phyloP scores from a whole-genome alignment of 306 rosid species.

The Elaeagnus macrophylla region DNA sequence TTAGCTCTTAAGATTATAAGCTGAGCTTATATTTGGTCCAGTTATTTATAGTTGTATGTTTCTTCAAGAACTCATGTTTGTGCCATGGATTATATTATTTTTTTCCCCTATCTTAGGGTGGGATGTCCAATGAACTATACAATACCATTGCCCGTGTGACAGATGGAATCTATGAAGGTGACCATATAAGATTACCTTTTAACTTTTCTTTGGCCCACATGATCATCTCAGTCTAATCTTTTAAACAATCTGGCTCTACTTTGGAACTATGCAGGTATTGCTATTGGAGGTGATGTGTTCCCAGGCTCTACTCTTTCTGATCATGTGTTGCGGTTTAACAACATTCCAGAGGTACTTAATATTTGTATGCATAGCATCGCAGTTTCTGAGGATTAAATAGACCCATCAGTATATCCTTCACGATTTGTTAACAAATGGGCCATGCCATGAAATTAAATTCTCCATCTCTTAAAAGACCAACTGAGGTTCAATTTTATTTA shows the following conservation, averaged over 20 bases:
- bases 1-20: not conserved
- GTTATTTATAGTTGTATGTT: not conserved
- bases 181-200: conserved; percentile 1
- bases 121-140: conserved; percentile 98
- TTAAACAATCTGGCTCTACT: conserved; percentile 11
- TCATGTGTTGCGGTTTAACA: conserved; percentile 94
- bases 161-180: conserved; percentile 96
- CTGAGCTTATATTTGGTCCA: not conserved
- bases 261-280: conserved; percentile 56
- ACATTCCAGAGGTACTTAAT: conserved; percentile 73
- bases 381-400: not conserved
- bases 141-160: conserved; percentile 86
- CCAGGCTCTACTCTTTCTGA: conserved; percentile 98
- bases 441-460: not conserved
- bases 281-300: conserved; percentile 99
- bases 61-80: not conserved
- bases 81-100: conserved; percentile 15
- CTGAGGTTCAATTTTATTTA: not conserved
- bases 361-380: conserved; percentile 1
- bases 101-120: conserved; percentile 74
- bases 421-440: not conserved
- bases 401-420: not conserved
- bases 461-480: not conserved
- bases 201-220: conserved; percentile 16
- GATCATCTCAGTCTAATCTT: conserved; percentile 13